A percentile compares a stretch with the other conserved stretches of the same genome.
Evolutionary conservation across 139 green algal genomes (phyloP).

Genomic region (Chlamydomonas sp.): DNA sequence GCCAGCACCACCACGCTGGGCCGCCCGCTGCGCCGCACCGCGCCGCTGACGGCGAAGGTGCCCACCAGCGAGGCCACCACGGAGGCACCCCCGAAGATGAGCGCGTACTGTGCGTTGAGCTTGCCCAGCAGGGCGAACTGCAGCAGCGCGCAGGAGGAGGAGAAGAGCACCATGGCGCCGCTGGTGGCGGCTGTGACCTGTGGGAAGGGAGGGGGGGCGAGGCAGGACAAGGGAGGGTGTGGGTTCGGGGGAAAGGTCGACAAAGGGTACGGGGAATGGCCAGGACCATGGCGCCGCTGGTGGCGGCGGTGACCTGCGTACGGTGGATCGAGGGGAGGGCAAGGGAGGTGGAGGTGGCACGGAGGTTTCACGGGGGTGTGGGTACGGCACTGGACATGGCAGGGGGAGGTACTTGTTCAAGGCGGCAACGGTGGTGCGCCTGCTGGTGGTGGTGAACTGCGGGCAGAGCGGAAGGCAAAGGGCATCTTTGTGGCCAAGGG

Average conservation of each 20-base stretch:
- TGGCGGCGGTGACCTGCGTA: neutral
- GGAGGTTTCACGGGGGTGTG: neutral
- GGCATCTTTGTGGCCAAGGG: neutral
- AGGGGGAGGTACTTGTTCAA: neutral
- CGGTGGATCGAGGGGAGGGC: neutral
- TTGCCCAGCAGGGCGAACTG: slow-evolving; percentile 45
- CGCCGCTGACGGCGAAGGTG: slow-evolving; percentile 10
- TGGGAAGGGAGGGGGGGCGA: neutral
- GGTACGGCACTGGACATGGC: neutral
- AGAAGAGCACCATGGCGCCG: slow-evolving; percentile 62
- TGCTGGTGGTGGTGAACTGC: neutral
- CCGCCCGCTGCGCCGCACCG: slow-evolving; percentile 21
- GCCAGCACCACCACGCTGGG: slow-evolving; percentile 46
- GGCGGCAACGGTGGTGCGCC: neutral
- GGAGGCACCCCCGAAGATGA: slow-evolving; percentile 24
- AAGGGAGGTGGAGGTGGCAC: neutral
- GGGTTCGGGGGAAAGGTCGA: neutral
- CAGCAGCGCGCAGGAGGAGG: slow-evolving; percentile 40
- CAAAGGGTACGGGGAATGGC: neutral
- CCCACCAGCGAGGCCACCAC: slow-evolving; percentile 32
- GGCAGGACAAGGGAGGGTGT: neutral
- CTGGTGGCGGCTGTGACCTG: slow-evolving; percentile 53
- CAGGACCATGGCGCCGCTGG: neutral
- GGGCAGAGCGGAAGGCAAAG: neutral
- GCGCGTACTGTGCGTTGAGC: slow-evolving; percentile 43